Conservation (phyloP, 2,329 filamentous ascomycete genomes). For the Grosmannia huntii region DNA sequence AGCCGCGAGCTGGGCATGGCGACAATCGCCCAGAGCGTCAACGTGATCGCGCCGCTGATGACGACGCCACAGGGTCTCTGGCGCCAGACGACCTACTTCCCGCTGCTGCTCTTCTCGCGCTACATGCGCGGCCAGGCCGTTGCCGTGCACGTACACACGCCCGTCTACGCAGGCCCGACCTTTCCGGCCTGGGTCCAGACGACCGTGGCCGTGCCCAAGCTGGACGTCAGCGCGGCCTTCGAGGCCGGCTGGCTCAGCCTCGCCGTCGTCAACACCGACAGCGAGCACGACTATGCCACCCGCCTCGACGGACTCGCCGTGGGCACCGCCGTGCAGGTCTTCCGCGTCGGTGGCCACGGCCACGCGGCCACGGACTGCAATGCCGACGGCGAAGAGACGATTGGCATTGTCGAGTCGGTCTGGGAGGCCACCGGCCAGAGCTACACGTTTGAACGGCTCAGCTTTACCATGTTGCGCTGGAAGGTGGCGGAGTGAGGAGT, state of each 20-base stretch:
- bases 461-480: slow-evolving; percentile 2
- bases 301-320: background rate
- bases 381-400: background rate
- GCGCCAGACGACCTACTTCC: slow-evolving; percentile 67
- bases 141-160: slow-evolving; percentile 49
- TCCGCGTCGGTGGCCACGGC: slow-evolving; percentile 1
- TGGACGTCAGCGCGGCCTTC: slow-evolving; percentile 53
- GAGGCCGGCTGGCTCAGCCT: slow-evolving; percentile 48
- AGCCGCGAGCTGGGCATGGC: slow-evolving; percentile 62
- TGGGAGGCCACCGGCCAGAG: background rate
- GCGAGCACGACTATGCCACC: background rate
- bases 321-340: slow-evolving; percentile 3
- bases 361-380: slow-evolving; percentile 2
- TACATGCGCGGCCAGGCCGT: slow-evolving; percentile 65
- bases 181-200: slow-evolving; percentile 52
- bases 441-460: slow-evolving; percentile 1
- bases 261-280: slow-evolving; percentile 53
- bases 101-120: slow-evolving; percentile 52
- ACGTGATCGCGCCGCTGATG: slow-evolving; percentile 68
- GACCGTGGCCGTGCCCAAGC: slow-evolving; percentile 45
- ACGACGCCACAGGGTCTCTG: slow-evolving; percentile 50
- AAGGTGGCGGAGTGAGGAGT: background rate
- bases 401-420: slow-evolving; percentile 1
- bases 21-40: slow-evolving; percentile 65
- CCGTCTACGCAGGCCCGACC: slow-evolving; percentile 54